A percentile compares a stretch with the other conserved stretches of the same genome.
phyloP scores from a whole-genome alignment of 305 asterid species.

The Solanum chacoense region DNA sequence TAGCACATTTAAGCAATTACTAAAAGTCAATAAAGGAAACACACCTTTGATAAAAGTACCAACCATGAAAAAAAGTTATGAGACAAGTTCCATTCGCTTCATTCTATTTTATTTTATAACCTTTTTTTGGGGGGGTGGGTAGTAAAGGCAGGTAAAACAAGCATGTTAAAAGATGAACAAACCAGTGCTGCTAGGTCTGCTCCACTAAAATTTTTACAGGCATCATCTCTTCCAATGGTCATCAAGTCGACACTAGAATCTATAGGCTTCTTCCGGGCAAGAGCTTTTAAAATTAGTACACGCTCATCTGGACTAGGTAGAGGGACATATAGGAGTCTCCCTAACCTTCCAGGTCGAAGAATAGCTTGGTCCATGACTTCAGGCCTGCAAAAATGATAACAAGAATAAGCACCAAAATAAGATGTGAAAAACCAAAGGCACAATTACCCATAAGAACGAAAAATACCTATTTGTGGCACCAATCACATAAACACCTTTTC shows the following conservation, averaged over 20 bases:
- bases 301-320: conserved; percentile 79
- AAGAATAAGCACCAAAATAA: neutral
- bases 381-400: conserved; percentile 37
- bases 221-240: conserved; percentile 42
- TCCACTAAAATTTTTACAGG: conserved; percentile 70
- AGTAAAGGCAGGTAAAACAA: neutral
- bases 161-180: conserved; percentile 1
- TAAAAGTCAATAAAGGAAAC: neutral
- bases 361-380: conserved; percentile 71
- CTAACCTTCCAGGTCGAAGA: conserved; percentile 80
- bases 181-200: conserved; percentile 82
- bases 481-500: conserved; percentile 68
- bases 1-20: conserved; percentile 1
- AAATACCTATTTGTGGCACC: conserved; percentile 88
- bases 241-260: conserved; percentile 58
- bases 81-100: neutral
- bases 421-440: neutral
- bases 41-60: neutral
- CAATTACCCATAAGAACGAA: neutral
- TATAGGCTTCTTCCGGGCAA: conserved; percentile 50
- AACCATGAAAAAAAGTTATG: neutral
- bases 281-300: conserved; percentile 70
- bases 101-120: neutral
- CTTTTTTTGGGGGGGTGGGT: neutral
- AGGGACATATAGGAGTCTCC: conserved; percentile 68